These are phyloP conservation scores for Penicillium sp. DNA, from an alignment of 2,329 filamentous ascomycete species.

Conservation along the genomic window DNA sequence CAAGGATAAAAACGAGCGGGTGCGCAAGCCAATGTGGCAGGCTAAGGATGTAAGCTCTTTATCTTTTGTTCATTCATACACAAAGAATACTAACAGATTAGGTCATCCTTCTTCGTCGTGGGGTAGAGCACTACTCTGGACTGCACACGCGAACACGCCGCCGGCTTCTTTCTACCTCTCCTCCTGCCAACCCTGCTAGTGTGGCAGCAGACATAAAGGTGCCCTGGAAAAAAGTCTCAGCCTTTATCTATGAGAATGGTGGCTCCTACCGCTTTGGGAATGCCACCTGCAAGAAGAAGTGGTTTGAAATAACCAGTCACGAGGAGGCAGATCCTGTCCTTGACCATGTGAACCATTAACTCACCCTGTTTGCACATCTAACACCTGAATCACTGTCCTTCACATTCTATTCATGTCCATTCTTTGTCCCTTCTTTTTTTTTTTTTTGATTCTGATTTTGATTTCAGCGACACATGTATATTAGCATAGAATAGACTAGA, in stretches of 20 bases:
- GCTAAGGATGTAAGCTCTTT: constrained; percentile 38
- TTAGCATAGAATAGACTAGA: neutral
- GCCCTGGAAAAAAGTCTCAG: constrained; percentile 57
- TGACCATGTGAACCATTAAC: neutral
- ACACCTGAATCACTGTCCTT: too few relatives aligned
- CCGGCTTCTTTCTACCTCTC: neutral
- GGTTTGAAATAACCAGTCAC: constrained; percentile 31
- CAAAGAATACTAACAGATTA: neutral
- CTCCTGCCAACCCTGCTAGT: neutral
- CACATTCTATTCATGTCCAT: too few relatives aligned
- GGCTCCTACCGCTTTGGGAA: constrained; percentile 59
- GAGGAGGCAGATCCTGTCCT: neutral
- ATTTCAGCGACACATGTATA: neutral
- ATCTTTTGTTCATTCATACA: neutral
- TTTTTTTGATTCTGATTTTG: too few relatives aligned
- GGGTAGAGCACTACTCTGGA: neutral
- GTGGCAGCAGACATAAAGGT: constrained; percentile 23
- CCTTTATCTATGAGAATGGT: constrained; percentile 50
- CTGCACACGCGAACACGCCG: neutral
- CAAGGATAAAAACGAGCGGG: constrained; percentile 42
- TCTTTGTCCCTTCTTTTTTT: too few relatives aligned
- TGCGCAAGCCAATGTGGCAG: constrained; percentile 44
- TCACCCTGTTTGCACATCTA: too few relatives aligned
- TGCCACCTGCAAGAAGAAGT: constrained; percentile 61
- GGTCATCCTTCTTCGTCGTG: neutral